These are phyloP conservation scores for Penicillium sp. DNA, from an alignment of 2,329 filamentous ascomycete genomes.

Conservation along the genomic window DNA sequence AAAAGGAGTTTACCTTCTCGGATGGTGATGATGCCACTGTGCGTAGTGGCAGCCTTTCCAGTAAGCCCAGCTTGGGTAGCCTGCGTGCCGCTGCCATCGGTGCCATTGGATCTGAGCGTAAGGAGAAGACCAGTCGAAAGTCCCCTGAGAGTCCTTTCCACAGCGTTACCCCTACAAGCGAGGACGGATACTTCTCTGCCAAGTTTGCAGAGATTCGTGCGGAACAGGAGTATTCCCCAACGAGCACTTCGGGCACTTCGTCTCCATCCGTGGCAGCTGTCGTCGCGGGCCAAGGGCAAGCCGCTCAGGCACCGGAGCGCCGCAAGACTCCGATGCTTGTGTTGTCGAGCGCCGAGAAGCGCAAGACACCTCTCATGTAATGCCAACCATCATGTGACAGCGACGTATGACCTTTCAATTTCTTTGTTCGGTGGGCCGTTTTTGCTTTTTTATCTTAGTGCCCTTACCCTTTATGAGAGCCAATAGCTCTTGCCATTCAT, in stretches of 20 bases:
- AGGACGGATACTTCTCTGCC: slow-evolving; percentile 59
- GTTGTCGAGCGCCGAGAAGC: slow-evolving; percentile 85
- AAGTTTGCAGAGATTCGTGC: slow-evolving; percentile 54
- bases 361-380: slow-evolving; percentile 70
- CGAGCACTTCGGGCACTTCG: slow-evolving; percentile 22
- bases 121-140: slow-evolving; percentile 62
- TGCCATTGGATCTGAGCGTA: slow-evolving; percentile 85
- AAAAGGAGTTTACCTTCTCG: slow-evolving; percentile 69
- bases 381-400: slow-evolving; percentile 37
- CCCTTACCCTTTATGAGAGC: slow-evolving; percentile 5
- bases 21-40: slow-evolving; percentile 73
- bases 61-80: slow-evolving; percentile 71
- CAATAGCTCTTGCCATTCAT: slow-evolving; percentile 8
- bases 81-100: slow-evolving; percentile 77
- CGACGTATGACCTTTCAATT: slow-evolving; percentile 33
- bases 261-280: slow-evolving; percentile 42
- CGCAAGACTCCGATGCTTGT: slow-evolving; percentile 86
- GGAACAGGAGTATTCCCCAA: slow-evolving; percentile 36
- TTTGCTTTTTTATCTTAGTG: slow-evolving; percentile 8
- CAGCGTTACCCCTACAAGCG: slow-evolving; percentile 66
- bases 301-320: slow-evolving; percentile 57
- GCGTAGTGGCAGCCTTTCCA: slow-evolving; percentile 79
- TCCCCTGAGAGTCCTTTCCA: slow-evolving; percentile 56
- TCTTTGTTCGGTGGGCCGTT: slow-evolving; percentile 7
- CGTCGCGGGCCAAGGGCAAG: slow-evolving; percentile 57